A percentile compares a stretch with the other conserved stretches of the same genome.
Conservation (phyloP, 1,284 basidiomycete species). For the Polyporus tsugae region DNA sequence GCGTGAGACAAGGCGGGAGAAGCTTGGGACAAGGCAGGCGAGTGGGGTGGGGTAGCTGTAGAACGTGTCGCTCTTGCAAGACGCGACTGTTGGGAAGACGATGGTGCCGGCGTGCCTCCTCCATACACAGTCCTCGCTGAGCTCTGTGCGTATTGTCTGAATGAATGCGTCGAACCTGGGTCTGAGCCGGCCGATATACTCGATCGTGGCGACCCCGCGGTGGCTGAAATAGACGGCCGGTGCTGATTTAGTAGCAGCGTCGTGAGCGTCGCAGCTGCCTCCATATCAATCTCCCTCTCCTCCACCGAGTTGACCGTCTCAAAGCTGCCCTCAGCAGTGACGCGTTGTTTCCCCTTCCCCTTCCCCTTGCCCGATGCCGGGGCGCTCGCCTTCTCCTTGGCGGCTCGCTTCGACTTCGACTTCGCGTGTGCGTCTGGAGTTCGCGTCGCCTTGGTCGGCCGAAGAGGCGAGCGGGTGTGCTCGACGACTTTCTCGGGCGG, state of each 20-base stretch:
- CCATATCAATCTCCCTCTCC: conserved; percentile 75
- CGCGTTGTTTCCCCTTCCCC: conserved; percentile 43
- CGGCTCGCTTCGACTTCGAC: conserved; percentile 36
- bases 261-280: conserved; percentile 81
- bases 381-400: conserved; percentile 45
- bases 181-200: conserved; percentile 66
- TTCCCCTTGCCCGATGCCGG: conserved; percentile 61
- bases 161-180: conserved; percentile 60
- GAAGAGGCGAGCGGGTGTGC: conserved; percentile 38
- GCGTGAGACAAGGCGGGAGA: conserved; percentile 31
- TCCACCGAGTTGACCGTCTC: conserved; percentile 33
- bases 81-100: conserved; percentile 44
- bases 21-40: conserved; percentile 29
- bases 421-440: conserved; percentile 44
- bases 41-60: conserved; percentile 42
- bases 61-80: conserved; percentile 38
- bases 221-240: conserved; percentile 63
- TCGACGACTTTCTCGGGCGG: conserved; percentile 51
- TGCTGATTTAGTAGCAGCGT: conserved; percentile 67
- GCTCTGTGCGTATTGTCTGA: conserved; percentile 69
- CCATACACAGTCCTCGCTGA: conserved; percentile 56
- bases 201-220: conserved; percentile 70
- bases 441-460: conserved; percentile 34
- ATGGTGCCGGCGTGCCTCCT: conserved; percentile 38
- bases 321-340: conserved; percentile 32